Evolutionary conservation across 176 grass and related monocot species (phyloP), one percentile per base, ranked within the genome.

Genomic region (Juncus effusus): DNA sequence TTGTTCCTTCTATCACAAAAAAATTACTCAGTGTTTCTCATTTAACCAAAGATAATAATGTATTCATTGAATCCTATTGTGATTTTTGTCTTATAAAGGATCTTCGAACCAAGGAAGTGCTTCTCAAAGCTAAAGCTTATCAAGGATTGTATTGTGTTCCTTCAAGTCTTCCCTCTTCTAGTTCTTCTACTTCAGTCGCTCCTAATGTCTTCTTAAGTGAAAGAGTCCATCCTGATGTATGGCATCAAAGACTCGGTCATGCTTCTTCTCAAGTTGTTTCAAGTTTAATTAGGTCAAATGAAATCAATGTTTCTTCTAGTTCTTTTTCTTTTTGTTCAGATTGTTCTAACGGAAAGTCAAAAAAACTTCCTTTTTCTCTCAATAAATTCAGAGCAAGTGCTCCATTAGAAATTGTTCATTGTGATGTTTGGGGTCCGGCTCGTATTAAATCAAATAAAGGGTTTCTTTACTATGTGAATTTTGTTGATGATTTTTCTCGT

Each of bases 401-500:
- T 16, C 56, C 56, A 13, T 14, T 59, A 14, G 56, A 59, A n/a
- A 7, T 59, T 14, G n/a, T 65, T 10, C 62, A 42, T 10, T 65
- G 16, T 13, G 62, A 45, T 61, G 7, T 61, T 5, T 61, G 56
- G 56, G 56, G 56, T 4, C 56, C 56, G 13, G 4, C 56, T 36
- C 62, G 16, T 0, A 14, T 65, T 9, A 42, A 5, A 40, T 65
- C 62, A 7, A 40, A 9, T 28, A 5, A 65, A 10, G 40, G 40
- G 8, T 45, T 10, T 45, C 36, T 8, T 9, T 65, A 65, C 14
- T 65, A 65, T 65, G 62, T 65, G n/a, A 3, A 37, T 39, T 65
- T 65, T 13, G 10, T 65, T 41, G 62, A 65, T 65, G 62, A 65
- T 14, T 65, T 65, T 12, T 37, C 62, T 40, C 9, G 36, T 10